Evolutionary conservation across 1,284 basidiomycete genomes (phyloP), one percentile per base, ranked within the genome.

Genomic region (Limonomyces culmigenus): DNA sequence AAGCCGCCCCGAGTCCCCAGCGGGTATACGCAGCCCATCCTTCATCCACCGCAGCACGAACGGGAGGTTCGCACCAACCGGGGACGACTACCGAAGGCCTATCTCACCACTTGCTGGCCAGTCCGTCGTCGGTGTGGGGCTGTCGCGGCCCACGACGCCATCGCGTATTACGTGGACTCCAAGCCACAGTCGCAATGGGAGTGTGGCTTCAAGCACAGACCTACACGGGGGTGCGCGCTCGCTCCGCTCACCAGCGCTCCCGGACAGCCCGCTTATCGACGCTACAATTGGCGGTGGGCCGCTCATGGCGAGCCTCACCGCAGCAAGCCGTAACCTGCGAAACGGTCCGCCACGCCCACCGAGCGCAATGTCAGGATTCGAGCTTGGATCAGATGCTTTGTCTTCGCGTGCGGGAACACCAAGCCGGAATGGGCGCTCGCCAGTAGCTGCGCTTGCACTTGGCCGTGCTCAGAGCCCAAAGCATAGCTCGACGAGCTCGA

Each of bases 161-260:
- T 83, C 79, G 2, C 79, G 75, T 47, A 64, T 81, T 36, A 69
- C 70, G 15, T 83, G 78, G 58, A 55, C 51, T 25, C 38, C 50
- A 6, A 19, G 41, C 5, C 46, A 10, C 11, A 10, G 10, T 13
- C 16, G 10, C 30, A n/a, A 45, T 66, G 65, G 63, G 53, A 58
- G 23, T 65, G 64, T 40, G 67, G 17, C 27, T 5, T 19, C 34
- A 3, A 36, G 35, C 19, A 20, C 40, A 0, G 46, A 50, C 15
- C 31, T 42, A 10, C 38, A 47, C 52, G 39, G 62, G 62, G 36
- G 35, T 15, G 33, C 29, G 12, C 58, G 64, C 36, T 65, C 65
- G 5, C 39, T 69, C 18, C 65, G 65, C 33, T 75, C 73, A 2
- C 69, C 73, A 34, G 59, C 63, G 10, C 54, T 72, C 25, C 66